Percentiles rank a stretch among this genome's conserved stretches.
These are phyloP conservation scores for Biscutella auriculata DNA, from an alignment of 441 rosid genomes.

Conservation along the genomic window DNA sequence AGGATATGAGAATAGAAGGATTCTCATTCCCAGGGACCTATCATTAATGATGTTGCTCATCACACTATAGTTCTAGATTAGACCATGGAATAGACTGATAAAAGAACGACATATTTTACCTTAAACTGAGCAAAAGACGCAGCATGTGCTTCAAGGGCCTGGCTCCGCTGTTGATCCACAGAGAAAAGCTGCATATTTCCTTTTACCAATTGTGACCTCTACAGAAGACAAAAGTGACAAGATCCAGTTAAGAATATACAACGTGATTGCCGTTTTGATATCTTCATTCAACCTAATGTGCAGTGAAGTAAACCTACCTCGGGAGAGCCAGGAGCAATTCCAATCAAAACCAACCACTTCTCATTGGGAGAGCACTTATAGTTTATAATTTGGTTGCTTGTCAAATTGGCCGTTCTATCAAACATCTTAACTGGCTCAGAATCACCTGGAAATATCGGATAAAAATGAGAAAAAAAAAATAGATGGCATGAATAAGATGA, in stretches of 20 bases:
- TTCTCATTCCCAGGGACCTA: constrained; percentile 96
- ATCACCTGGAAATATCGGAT: constrained; percentile 47
- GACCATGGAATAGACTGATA: background rate
- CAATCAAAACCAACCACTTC: constrained; percentile 96
- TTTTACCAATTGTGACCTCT: constrained; percentile 93
- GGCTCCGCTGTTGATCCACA: constrained; percentile 98
- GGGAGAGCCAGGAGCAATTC: constrained; percentile 96
- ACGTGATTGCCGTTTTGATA: background rate
- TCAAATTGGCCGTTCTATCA: constrained; percentile 92
- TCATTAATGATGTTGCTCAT: background rate
- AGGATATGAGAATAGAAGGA: constrained; percentile 81
- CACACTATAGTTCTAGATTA: constrained; percentile 8
- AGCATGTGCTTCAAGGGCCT: constrained; percentile 99
- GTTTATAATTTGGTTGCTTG: constrained; percentile 92
- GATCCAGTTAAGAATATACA: background rate
- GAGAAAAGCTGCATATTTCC: constrained; percentile 99
- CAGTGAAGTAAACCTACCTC: constrained; percentile 47
- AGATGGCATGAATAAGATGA: background rate
- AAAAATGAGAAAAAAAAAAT: constrained; percentile 7
- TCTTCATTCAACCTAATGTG: constrained; percentile 3
- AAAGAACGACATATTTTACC: constrained; percentile 27
- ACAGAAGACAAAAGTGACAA: constrained; percentile 20
- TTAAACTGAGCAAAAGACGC: constrained; percentile 91
- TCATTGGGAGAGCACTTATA: constrained; percentile 92
- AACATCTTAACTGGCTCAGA: constrained; percentile 96